phyloP scores from a whole-genome alignment of 1,284 basidiomycete genomes.

The Ceratobasidium sp. region DNA sequence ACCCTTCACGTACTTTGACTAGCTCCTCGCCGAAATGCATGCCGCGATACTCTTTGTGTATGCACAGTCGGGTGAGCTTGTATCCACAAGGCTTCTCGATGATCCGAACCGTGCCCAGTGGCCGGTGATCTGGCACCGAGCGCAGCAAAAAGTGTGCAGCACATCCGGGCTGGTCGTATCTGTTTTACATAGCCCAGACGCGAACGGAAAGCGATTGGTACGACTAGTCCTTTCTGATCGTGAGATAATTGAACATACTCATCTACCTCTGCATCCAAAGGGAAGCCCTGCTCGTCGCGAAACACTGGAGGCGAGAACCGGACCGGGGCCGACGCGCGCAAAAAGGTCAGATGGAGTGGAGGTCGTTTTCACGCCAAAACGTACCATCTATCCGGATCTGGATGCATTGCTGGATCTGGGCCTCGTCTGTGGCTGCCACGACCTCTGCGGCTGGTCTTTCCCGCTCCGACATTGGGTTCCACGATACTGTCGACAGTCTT shows the following conservation, averaged over 20 bases:
- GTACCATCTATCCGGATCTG: constrained; percentile 43
- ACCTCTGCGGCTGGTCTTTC: constrained; percentile 38
- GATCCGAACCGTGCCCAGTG: constrained; percentile 76
- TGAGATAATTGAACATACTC: constrained; percentile 62
- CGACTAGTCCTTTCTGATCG: constrained; percentile 28
- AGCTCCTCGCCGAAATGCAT: constrained; percentile 73
- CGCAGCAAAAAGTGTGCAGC: constrained; percentile 78
- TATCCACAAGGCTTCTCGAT: constrained; percentile 59
- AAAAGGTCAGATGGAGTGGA: constrained; percentile 24
- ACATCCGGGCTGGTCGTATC: constrained; percentile 64
- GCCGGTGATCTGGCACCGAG: constrained; percentile 67
- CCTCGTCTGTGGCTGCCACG: constrained; percentile 14
- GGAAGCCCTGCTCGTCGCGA: constrained; percentile 75
- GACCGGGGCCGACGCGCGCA: background rate
- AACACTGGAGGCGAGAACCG: constrained; percentile 63
- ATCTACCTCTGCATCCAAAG: constrained; percentile 77
- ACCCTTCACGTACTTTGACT: constrained; percentile 55
- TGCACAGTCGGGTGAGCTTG: constrained; percentile 76
- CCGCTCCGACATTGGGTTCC: constrained; percentile 30
- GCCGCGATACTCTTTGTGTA: constrained; percentile 73
- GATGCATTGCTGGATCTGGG: constrained; percentile 40
- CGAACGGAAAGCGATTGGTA: constrained; percentile 10
- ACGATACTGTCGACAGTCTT: background rate
- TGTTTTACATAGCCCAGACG: constrained; percentile 53
- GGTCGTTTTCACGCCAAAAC: constrained; percentile 9